Percentiles rank a stretch among this genome's conserved stretches.
These are phyloP conservation scores for Boechera divaricarpa DNA, from an alignment of 345 rosid species.

Conservation along the genomic window DNA sequence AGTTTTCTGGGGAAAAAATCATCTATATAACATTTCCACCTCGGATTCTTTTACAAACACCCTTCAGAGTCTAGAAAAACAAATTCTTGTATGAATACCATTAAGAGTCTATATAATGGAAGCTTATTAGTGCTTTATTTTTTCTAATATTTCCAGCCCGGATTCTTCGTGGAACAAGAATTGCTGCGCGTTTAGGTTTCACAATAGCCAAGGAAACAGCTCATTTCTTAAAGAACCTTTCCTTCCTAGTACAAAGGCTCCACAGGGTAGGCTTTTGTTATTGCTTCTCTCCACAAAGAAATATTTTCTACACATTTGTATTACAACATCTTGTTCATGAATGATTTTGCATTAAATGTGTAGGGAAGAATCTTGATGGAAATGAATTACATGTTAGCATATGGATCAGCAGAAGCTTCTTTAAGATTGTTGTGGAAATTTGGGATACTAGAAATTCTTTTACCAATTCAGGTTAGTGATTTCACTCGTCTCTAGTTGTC, in stretches of 20 bases:
- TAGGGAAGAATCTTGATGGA: slow-evolving; percentile 86
- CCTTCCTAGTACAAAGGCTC: slow-evolving; percentile 60
- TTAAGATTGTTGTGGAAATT: slow-evolving; percentile 84
- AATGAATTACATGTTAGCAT: slow-evolving; percentile 92
- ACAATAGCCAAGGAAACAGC: slow-evolving; percentile 82
- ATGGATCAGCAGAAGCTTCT: slow-evolving; percentile 96
- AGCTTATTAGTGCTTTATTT: not conserved
- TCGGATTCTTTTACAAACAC: slow-evolving; percentile 1
- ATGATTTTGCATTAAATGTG: slow-evolving; percentile 20
- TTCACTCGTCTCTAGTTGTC: slow-evolving; percentile 12
- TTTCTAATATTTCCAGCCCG: slow-evolving; percentile 56
- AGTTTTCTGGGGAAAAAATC: slow-evolving; percentile 29
- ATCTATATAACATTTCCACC: slow-evolving; percentile 6
- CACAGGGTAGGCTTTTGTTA: slow-evolving; percentile 56
- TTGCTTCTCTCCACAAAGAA: not conserved
- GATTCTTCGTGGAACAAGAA: slow-evolving; percentile 73
- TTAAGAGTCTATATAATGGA: not conserved
- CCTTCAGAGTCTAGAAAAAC: not conserved
- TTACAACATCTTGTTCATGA: not conserved
- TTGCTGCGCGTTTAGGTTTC: slow-evolving; percentile 76
- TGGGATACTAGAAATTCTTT: slow-evolving; percentile 79
- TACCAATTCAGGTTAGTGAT: slow-evolving; percentile 74
- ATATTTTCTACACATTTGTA: not conserved
- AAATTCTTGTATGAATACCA: not conserved
- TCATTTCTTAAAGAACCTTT: slow-evolving; percentile 61